Evolutionary conservation across 2,329 filamentous ascomycete species (phyloP).

Genomic region (Colletotrichum ledebouriae): DNA sequence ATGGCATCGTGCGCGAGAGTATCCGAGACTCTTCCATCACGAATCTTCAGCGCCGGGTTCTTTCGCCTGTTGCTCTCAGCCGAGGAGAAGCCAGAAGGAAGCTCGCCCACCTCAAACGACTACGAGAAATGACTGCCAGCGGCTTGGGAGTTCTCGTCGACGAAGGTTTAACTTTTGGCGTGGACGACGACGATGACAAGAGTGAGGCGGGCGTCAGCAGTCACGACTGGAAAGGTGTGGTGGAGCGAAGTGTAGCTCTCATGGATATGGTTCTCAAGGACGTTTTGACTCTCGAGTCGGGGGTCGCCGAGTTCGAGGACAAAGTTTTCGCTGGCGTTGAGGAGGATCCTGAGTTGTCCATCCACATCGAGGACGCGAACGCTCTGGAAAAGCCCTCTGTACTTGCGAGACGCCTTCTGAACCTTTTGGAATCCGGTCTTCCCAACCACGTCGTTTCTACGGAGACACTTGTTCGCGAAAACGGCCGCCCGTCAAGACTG

Average conservation of each 20-base stretch:
- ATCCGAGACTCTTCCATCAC: constrained; percentile 79
- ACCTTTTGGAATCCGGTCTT: constrained; percentile 77
- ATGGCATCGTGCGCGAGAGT: constrained; percentile 81
- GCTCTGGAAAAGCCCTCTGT: constrained; percentile 66
- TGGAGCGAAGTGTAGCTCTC: constrained; percentile 84
- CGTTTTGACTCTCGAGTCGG: constrained; percentile 73
- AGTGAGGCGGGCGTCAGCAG: constrained; percentile 65
- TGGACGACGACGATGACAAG: constrained; percentile 65
- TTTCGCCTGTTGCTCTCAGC: constrained; percentile 83
- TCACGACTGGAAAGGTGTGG: constrained; percentile 75
- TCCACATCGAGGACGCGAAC: constrained; percentile 62
- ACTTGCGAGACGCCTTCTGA: constrained; percentile 75
- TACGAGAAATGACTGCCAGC: constrained; percentile 86
- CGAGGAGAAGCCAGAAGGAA: constrained; percentile 82
- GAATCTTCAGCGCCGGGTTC: constrained; percentile 77
- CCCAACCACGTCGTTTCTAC: constrained; percentile 75
- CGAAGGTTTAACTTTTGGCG: constrained; percentile 80
- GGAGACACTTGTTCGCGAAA: constrained; percentile 66
- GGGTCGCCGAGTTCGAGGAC: constrained; percentile 75
- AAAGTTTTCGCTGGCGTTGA: constrained; percentile 74
- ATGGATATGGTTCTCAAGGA: constrained; percentile 89
- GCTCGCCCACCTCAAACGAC: constrained; percentile 76
- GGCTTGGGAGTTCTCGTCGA: constrained; percentile 89
- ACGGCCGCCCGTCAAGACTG: constrained; percentile 81
- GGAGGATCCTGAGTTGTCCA: constrained; percentile 70